These are phyloP conservation scores for Penicillium lagena DNA, from an alignment of 495 filamentous ascomycete genomes.

Conservation along the genomic window DNA sequence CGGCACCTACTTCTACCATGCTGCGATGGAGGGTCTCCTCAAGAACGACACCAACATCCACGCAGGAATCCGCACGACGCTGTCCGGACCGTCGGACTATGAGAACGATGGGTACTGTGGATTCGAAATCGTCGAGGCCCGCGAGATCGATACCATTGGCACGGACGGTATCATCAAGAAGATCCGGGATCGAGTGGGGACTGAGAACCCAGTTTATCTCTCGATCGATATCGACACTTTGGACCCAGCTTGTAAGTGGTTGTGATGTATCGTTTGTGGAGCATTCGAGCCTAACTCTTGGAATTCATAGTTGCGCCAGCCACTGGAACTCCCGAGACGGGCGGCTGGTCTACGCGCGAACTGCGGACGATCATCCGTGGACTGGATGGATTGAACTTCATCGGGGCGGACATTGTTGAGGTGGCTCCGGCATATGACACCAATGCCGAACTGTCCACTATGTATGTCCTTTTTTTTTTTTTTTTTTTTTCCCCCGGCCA, in stretches of 20 bases:
- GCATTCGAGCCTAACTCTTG: neutral
- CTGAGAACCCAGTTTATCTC: slow-evolving; percentile 68
- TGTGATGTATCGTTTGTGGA: no score
- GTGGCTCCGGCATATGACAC: slow-evolving; percentile 68
- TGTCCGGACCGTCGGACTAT: slow-evolving; percentile 66
- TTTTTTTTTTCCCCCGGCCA: neutral
- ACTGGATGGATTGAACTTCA: slow-evolving; percentile 65
- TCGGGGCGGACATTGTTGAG: slow-evolving; percentile 76
- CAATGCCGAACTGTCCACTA: slow-evolving; percentile 58
- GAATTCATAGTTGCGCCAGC: slow-evolving; percentile 57
- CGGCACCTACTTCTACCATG: slow-evolving; percentile 75
- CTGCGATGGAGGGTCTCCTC: slow-evolving; percentile 64
- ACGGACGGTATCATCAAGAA: slow-evolving; percentile 64
- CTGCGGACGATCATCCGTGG: slow-evolving; percentile 68
- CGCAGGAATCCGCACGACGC: slow-evolving; percentile 74
- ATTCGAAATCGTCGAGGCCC: slow-evolving; percentile 72
- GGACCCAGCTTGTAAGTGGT: slow-evolving; percentile 67
- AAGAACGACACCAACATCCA: slow-evolving; percentile 80
- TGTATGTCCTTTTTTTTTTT: slow-evolving; percentile 23
- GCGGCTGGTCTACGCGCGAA: slow-evolving; percentile 82
- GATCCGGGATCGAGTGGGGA: slow-evolving; percentile 68
- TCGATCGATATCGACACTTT: slow-evolving; percentile 86
- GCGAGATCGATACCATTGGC: slow-evolving; percentile 75
- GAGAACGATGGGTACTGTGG: slow-evolving; percentile 80
- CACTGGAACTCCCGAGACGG: slow-evolving; percentile 82